Evolutionary conservation across 495 filamentous ascomycete species (phyloP).

Genomic region (Clavariopsis aquatica): DNA sequence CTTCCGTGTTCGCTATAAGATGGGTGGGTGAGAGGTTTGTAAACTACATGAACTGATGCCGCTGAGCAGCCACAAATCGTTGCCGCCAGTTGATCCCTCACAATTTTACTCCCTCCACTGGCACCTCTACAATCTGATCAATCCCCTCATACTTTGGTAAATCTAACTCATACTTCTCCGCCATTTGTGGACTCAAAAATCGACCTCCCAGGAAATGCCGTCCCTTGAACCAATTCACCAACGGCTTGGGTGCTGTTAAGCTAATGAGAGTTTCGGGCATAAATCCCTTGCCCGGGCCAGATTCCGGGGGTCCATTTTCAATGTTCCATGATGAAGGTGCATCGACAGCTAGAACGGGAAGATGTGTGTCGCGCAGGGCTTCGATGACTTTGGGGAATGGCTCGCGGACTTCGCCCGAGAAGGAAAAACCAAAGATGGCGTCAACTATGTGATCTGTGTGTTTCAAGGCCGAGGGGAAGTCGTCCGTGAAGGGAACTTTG

Average conservation of each 20-base stretch:
- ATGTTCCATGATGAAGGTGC: slow-evolving; percentile 94
- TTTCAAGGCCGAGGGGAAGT: slow-evolving; percentile 68
- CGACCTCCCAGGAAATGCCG: slow-evolving; percentile 89
- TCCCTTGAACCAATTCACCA: slow-evolving; percentile 78
- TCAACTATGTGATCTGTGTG: slow-evolving; percentile 81
- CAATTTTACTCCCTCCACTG: neutral
- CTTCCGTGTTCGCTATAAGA: too few relatives aligned
- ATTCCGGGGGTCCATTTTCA: slow-evolving; percentile 74
- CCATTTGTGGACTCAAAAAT: slow-evolving; percentile 77
- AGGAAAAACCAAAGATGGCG: slow-evolving; percentile 95
- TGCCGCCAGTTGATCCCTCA: neutral
- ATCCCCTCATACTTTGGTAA: slow-evolving; percentile 81
- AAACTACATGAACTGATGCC: too few relatives aligned
- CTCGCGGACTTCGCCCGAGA: slow-evolving; percentile 86
- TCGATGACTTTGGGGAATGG: slow-evolving; percentile 82
- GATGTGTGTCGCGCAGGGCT: slow-evolving; percentile 66
- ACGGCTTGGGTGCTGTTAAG: slow-evolving; percentile 92
- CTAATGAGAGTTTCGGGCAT: slow-evolving; percentile 78
- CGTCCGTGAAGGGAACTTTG: slow-evolving; percentile 78
- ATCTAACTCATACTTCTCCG: slow-evolving; percentile 84
- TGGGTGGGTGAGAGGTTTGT: too few relatives aligned
- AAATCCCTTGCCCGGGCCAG: slow-evolving; percentile 77
- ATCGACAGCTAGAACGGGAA: slow-evolving; percentile 86
- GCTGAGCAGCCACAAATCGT: too few relatives aligned
- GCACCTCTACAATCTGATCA: slow-evolving; percentile 84